Base-by-base conservation (phyloP, 2,329 filamentous ascomycete genomes). In the Gyromitra esculenta region DNA sequence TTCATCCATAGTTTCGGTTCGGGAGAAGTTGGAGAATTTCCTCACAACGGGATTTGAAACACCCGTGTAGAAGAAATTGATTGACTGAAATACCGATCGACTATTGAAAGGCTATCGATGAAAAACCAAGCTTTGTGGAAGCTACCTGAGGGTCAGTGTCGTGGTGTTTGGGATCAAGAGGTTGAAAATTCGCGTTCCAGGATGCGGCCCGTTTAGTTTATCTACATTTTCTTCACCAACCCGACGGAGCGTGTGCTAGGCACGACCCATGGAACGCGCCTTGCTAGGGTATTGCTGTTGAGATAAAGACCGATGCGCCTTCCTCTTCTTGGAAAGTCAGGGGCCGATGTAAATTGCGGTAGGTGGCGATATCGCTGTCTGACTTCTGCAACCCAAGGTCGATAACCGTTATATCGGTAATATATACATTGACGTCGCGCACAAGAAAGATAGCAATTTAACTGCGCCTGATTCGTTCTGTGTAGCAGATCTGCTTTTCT, bases 291-390 rank as follows among this genome's bases (percentile, higher is more conserved):
- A 15, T 18, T 64, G 9, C 64, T 66, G 60, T 45, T 73, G 62
- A 59, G 72, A 71, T 70, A 64, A 59, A 70, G 57, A 31, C 50
- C 13, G 57, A 63, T 56, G 48, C 56, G n/a, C 71, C 57, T 69
- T 68, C 48, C 71, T 64, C 57, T 59, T 70, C 18, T 59, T 56
- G 57, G 25, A 31, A 31, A 31, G 59, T 45, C 37, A 18, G 71
- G 63, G 68, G 52, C 13, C 11, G 7, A 48, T 64, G n/a, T 57
- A 35, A 35, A 45, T 9, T 57, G 21, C 57, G 37, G 48, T 72
- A 59, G 50, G 69, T 52, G 50, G 66, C 56, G 8, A 18, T 6
- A 18, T 69, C 54, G 11, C 15, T 13, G 18, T 59, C 18, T 31
- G n/a, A 41, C 35, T 5, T 35, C 37, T 57, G 18, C 15, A 52